Conservation (phyloP, 306 rosid genomes). For the Inga laurina region DNA sequence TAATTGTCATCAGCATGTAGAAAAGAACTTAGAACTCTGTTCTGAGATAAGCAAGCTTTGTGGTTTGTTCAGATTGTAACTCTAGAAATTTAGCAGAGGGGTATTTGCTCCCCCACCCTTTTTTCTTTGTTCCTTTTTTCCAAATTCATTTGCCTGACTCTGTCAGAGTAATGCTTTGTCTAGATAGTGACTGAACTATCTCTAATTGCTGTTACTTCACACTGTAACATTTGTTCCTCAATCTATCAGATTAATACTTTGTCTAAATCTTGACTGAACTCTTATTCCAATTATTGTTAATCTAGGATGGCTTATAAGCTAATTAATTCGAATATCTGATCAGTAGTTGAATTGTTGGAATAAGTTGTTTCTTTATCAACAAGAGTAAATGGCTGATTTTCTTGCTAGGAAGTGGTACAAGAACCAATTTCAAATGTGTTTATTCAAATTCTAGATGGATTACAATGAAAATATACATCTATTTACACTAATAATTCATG, state of each 20-base stretch:
- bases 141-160: background rate
- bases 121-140: background rate
- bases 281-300: background rate
- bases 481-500: too few relatives aligned
- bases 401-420: background rate
- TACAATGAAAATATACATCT: too few relatives aligned
- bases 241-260: background rate
- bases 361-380: background rate
- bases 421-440: too few relatives aligned
- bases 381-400: background rate
- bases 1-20: slow-evolving; percentile 27
- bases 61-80: slow-evolving; percentile 43
- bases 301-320: background rate
- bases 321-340: background rate
- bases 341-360: background rate
- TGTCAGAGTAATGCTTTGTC: slow-evolving; percentile 4
- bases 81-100: slow-evolving; percentile 25
- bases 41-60: slow-evolving; percentile 10
- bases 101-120: background rate
- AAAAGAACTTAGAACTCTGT: slow-evolving; percentile 27
- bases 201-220: slow-evolving; percentile 11
- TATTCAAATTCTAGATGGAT: too few relatives aligned
- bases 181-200: slow-evolving; percentile 8
- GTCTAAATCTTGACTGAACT: slow-evolving; percentile 12
- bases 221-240: slow-evolving; percentile 41